These are phyloP conservation scores for Cladochytrium replicatum DNA, from an alignment of 192 early-diverging fungal species.

Conservation along the genomic window DNA sequence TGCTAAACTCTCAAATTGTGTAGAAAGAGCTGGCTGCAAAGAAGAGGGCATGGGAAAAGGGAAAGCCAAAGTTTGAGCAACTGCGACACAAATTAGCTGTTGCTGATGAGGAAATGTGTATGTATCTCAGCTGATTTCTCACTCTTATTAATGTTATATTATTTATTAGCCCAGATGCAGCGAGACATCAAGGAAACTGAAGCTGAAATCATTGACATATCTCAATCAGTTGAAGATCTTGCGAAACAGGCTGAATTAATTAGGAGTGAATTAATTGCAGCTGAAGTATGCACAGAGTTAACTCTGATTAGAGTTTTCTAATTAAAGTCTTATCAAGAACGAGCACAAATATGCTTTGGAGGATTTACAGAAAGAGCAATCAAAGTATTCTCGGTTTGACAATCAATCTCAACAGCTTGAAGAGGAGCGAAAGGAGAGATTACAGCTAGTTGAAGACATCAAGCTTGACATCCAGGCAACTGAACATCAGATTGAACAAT, in stretches of 20 bases:
- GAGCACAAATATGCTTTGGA: constrained; percentile 2
- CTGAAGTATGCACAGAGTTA: constrained; percentile 1
- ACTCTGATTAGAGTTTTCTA: not conserved
- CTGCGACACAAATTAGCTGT: constrained; percentile 59
- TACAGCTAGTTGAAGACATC: constrained; percentile 52
- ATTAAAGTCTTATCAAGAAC: constrained; percentile 23
- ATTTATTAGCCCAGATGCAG: constrained; percentile 17
- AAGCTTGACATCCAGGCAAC: constrained; percentile 75
- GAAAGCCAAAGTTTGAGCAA: constrained; percentile 39
- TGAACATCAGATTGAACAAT: constrained; percentile 64
- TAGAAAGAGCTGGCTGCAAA: constrained; percentile 54
- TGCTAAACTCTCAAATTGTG: too few relatives aligned
- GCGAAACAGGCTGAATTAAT: constrained; percentile 1
- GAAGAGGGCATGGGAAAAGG: constrained; percentile 55
- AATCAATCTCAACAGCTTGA: constrained; percentile 67
- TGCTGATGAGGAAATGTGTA: constrained; percentile 57
- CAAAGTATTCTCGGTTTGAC: constrained; percentile 60
- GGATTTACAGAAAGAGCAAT: constrained; percentile 38
- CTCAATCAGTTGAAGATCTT: constrained; percentile 1
- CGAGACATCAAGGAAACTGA: constrained; percentile 9
- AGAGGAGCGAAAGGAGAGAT: constrained; percentile 51
- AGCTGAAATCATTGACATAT: constrained; percentile 6
- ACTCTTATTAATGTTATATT: not conserved
- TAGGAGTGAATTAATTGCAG: constrained; percentile 3
- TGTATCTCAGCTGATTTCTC: not conserved